Evolutionary conservation across 108 stramenopile genomes (phyloP).

Genomic region (Schizochytrium sp.): DNA sequence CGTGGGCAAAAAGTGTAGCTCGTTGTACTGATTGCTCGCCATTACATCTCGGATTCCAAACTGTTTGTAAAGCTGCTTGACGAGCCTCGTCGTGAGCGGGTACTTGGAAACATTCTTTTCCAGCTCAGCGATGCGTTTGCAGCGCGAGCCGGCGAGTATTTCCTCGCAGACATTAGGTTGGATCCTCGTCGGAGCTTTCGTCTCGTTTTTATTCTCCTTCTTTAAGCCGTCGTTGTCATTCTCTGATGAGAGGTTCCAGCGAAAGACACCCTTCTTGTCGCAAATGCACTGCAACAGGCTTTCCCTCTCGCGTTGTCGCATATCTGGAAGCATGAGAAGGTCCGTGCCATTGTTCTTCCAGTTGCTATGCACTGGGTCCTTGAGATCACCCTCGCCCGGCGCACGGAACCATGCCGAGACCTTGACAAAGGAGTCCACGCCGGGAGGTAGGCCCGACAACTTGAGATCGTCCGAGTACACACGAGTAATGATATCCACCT

Average conservation of each 20-base stretch:
- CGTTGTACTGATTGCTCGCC: slow-evolving; percentile 2
- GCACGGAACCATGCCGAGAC: background rate
- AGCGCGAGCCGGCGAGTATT: background rate
- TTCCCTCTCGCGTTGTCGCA: background rate
- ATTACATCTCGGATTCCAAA: background rate
- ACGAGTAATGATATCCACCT: background rate
- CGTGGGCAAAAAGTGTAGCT: background rate
- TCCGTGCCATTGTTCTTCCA: background rate
- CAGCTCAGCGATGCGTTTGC: background rate
- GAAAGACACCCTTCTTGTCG: background rate
- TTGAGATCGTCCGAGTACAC: background rate
- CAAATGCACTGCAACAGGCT: background rate
- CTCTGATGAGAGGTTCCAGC: too few relatives aligned
- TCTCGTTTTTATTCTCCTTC: too few relatives aligned
- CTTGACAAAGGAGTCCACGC: background rate
- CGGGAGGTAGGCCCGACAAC: background rate
- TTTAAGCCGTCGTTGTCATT: too few relatives aligned
- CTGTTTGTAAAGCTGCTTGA: background rate
- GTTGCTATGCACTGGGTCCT: background rate
- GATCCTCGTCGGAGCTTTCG: too few relatives aligned
- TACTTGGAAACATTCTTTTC: background rate
- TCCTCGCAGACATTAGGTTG: background rate
- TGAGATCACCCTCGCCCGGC: background rate
- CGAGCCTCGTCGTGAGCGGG: background rate
- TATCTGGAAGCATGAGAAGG: background rate